Evolutionary conservation across 345 rosid species (phyloP).

Genomic region (Populus alba): DNA sequence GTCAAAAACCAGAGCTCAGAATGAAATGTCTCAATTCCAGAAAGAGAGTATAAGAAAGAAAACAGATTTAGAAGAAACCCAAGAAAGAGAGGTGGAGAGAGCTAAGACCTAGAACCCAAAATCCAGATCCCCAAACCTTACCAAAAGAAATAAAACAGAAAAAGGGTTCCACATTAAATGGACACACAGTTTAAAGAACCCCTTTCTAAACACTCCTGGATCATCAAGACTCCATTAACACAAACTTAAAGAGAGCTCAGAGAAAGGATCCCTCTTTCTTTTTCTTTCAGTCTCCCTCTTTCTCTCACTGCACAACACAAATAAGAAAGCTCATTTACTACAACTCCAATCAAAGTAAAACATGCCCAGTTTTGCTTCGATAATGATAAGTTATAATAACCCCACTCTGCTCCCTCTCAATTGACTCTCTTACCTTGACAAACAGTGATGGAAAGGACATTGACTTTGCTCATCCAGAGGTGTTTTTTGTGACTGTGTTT

Average conservation of each 20-base stretch:
- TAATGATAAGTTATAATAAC: constrained; percentile 13
- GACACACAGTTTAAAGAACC: constrained; percentile 3
- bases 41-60: constrained; percentile 34
- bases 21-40: constrained; percentile 22
- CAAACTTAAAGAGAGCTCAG: constrained; percentile 21
- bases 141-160: constrained; percentile 12
- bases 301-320: constrained; percentile 23
- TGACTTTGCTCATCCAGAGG: constrained; percentile 50
- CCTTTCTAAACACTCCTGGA: neutral
- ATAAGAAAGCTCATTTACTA: constrained; percentile 35
- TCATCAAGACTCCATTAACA: constrained; percentile 21
- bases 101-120: constrained; percentile 54
- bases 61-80: constrained; percentile 37
- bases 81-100: constrained; percentile 41
- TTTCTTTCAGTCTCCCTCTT: constrained; percentile 12
- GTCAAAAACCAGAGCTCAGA: constrained; percentile 24
- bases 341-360: constrained; percentile 28
- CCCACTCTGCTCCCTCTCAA: constrained; percentile 26
- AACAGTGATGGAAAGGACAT: constrained; percentile 50
- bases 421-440: constrained; percentile 28
- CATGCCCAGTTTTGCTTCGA: constrained; percentile 10
- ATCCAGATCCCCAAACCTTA: constrained; percentile 56
- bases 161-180: constrained; percentile 19
- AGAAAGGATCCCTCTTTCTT: constrained; percentile 8
- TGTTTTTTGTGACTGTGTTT: constrained; percentile 4